These are phyloP conservation scores for Basidiobolus meristosporus DNA, from an alignment of 371 early-diverging fungal genomes.

Conservation along the genomic window DNA sequence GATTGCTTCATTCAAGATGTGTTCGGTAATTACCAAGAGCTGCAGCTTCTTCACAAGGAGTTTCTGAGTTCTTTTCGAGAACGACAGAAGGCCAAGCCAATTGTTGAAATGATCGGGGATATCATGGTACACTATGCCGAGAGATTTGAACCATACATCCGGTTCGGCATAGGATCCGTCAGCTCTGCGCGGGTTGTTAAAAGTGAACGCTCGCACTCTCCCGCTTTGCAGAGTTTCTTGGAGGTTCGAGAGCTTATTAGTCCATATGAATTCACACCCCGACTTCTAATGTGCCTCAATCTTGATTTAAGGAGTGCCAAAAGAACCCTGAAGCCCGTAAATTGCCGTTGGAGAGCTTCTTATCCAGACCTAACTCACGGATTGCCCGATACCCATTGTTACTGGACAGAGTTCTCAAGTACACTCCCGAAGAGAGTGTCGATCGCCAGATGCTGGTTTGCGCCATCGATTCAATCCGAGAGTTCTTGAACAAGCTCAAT, in stretches of 20 bases:
- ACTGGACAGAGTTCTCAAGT: conserved; percentile 61
- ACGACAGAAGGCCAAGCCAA: conserved; percentile 43
- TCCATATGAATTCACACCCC: too few relatives aligned
- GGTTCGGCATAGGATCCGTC: too few relatives aligned
- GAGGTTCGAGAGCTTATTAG: too few relatives aligned
- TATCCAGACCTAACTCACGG: conserved; percentile 72
- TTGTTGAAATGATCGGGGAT: conserved; percentile 72
- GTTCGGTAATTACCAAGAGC: conserved; percentile 62
- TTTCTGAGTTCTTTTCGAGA: conserved; percentile 37
- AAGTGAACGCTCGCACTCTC: too few relatives aligned
- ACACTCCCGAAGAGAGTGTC: conserved; percentile 60
- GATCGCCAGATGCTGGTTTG: conserved; percentile 40
- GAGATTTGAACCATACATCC: conserved; percentile 58
- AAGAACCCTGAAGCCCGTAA: conserved; percentile 60
- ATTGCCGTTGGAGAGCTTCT: conserved; percentile 58
- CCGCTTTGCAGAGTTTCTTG: too few relatives aligned
- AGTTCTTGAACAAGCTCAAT: conserved; percentile 55
- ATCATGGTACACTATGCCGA: conserved; percentile 51
- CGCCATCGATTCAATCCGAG: conserved; percentile 39
- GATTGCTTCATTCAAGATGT: conserved; percentile 47
- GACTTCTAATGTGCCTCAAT: too few relatives aligned
- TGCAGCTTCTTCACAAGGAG: conserved; percentile 42
- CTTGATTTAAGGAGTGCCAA: conserved; percentile 31
- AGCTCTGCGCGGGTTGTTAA: too few relatives aligned
- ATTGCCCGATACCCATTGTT: conserved; percentile 78